These are phyloP conservation scores for Hypoxylon sp. DNA, from an alignment of 2,329 filamentous ascomycete species.

Conservation along the genomic window DNA sequence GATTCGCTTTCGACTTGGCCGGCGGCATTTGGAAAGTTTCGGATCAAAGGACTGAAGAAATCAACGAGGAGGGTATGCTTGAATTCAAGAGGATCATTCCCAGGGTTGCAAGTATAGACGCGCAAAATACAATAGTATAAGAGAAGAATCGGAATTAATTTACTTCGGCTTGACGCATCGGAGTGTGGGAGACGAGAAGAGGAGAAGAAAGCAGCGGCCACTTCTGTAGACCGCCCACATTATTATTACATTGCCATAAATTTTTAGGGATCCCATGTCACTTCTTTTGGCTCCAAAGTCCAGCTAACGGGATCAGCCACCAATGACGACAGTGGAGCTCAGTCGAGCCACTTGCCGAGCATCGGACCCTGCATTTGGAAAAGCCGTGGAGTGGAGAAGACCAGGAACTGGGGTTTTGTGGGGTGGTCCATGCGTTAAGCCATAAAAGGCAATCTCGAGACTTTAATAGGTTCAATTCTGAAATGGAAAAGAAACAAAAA, in stretches of 20 bases:
- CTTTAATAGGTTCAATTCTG: background rate
- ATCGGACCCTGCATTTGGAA: slow-evolving; percentile 48
- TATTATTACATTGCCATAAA: slow-evolving; percentile 35
- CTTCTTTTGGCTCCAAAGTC: slow-evolving; percentile 30
- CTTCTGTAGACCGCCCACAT: slow-evolving; percentile 40
- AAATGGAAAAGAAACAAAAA: background rate
- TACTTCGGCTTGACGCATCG: slow-evolving; percentile 34
- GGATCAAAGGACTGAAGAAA: slow-evolving; percentile 50
- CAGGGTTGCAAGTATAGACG: slow-evolving; percentile 21
- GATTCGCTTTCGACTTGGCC: slow-evolving; percentile 54
- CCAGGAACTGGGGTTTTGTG: slow-evolving; percentile 30
- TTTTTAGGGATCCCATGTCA: slow-evolving; percentile 44
- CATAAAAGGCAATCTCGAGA: slow-evolving; percentile 20
- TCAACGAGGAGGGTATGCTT: slow-evolving; percentile 27
- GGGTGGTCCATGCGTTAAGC: slow-evolving; percentile 38
- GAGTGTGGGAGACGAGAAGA: slow-evolving; percentile 35
- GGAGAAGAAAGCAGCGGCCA: slow-evolving; percentile 36
- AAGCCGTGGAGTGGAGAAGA: slow-evolving; percentile 41
- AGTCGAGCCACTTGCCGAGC: slow-evolving; percentile 44
- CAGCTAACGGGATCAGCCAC: slow-evolving; percentile 39
- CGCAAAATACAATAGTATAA: slow-evolving; percentile 16
- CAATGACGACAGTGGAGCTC: slow-evolving; percentile 47
- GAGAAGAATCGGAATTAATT: slow-evolving; percentile 25
- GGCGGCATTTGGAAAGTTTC: slow-evolving; percentile 47
- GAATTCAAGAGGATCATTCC: slow-evolving; percentile 47